A percentile compares a stretch with the other conserved stretches of the same genome.
Evolutionary conservation across 371 early-diverging fungal genomes (phyloP).

Genomic region (Mortierella sp.): DNA sequence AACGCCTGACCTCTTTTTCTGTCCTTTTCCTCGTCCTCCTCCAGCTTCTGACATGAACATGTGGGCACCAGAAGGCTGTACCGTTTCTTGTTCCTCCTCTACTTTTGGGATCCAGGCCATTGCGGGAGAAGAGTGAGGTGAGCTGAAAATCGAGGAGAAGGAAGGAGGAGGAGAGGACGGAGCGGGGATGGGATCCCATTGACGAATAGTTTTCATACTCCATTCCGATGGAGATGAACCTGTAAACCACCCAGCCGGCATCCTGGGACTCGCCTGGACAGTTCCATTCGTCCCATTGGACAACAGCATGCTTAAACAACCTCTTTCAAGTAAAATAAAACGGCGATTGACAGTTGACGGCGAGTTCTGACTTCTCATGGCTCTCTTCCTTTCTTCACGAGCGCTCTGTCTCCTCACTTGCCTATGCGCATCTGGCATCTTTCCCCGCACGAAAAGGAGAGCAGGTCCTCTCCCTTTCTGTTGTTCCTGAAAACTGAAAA

Average conservation of each 20-base stretch:
- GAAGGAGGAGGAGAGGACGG: neutral
- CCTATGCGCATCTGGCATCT: conserved; percentile 10
- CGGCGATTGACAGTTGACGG: neutral
- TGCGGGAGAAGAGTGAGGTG: neutral
- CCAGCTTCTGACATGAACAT: neutral
- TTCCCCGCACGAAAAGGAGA: conserved; percentile 3
- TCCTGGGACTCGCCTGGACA: conserved; percentile 24
- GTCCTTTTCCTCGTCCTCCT: neutral
- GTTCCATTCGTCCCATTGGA: conserved; percentile 27
- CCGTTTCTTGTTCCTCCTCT: neutral
- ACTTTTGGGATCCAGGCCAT: conserved; percentile 3
- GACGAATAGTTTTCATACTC: neutral
- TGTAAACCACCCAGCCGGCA: conserved; percentile 12
- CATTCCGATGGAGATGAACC: neutral
- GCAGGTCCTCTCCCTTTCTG: neutral
- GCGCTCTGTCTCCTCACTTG: neutral
- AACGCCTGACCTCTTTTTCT: neutral
- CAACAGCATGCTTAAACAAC: neutral
- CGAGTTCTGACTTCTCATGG: neutral
- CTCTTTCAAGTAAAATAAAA: neutral
- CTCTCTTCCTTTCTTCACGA: neutral
- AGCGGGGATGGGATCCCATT: conserved; percentile 5
- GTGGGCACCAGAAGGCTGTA: conserved; percentile 7
- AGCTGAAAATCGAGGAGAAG: neutral
- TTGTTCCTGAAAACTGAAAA: neutral